Evolutionary conservation across 176 grass and related monocot species (phyloP).

Genomic region (Aegilops sharonensis): DNA sequence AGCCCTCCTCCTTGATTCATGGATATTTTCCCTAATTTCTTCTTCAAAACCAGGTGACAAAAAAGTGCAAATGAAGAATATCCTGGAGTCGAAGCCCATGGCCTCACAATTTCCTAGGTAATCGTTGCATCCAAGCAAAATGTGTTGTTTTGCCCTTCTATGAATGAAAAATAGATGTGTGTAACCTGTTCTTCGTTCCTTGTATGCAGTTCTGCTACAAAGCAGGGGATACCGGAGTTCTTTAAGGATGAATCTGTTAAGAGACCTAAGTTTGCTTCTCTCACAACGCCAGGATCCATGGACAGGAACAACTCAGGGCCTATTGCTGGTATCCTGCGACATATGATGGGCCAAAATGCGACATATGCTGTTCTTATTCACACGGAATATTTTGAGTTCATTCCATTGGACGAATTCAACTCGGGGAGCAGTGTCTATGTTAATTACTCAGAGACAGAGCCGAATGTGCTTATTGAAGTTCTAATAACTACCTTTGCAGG

Average conservation of each 20-base stretch:
- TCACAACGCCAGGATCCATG: constrained; percentile 97
- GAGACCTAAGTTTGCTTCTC: constrained; percentile 61
- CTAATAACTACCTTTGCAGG: constrained; percentile 76
- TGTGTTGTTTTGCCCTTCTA: not conserved
- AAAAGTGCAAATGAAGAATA: not conserved
- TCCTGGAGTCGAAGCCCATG: not conserved
- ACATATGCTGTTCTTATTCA: constrained; percentile 74
- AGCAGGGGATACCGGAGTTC: not conserved
- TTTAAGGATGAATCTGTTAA: not conserved
- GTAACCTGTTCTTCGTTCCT: not conserved
- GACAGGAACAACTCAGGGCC: constrained; percentile 84
- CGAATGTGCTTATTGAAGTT: constrained; percentile 67
- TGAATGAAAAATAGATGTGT: not conserved
- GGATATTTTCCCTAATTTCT: not conserved
- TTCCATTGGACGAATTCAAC: constrained; percentile 62
- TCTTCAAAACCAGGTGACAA: not conserved
- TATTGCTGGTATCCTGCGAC: constrained; percentile 70
- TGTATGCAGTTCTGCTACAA: not conserved
- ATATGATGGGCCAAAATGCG: constrained; percentile 44
- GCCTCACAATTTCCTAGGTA: not conserved
- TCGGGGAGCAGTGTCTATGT: constrained; percentile 26
- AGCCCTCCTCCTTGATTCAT: not conserved
- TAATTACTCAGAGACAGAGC: constrained; percentile 77
- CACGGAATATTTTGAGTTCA: constrained; percentile 87
- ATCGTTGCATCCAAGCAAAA: not conserved